Conservation (phyloP, 129 eudicot species). For the Escallonia herrerae region DNA sequence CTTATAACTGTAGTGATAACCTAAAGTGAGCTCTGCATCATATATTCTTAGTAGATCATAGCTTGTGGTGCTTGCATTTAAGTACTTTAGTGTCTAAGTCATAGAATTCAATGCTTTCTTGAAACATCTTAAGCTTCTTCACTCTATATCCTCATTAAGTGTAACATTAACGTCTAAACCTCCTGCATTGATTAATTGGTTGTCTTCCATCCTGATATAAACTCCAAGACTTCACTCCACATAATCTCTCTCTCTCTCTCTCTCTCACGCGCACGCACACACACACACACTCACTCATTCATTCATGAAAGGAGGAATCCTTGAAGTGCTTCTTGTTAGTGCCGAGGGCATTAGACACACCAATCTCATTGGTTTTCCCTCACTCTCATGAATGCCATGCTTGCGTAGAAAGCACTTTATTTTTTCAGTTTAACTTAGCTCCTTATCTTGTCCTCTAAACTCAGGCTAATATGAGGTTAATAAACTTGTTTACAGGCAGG, state of each 20-base stretch:
- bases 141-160: neutral
- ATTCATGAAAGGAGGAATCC: conserved; percentile 66
- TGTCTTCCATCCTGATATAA: conserved; percentile 9
- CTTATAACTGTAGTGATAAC: too few species aligned
- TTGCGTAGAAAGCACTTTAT: neutral
- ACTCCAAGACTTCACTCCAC: neutral
- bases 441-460: neutral
- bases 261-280: too few species aligned
- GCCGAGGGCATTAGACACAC: conserved; percentile 64
- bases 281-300: too few species aligned
- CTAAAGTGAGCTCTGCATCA: too few species aligned
- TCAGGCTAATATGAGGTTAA: neutral
- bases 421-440: too few species aligned
- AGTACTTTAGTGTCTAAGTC: too few species aligned
- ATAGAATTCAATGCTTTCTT: conserved; percentile 14
- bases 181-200: neutral
- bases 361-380: conserved; percentile 45
- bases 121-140: conserved; percentile 5
- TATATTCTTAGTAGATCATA: too few species aligned
- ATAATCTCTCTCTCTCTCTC: neutral
- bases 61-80: too few species aligned
- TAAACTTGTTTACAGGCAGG: conserved; percentile 36
- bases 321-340: conserved; percentile 68
- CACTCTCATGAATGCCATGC: conserved; percentile 1
- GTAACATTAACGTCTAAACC: conserved; percentile 5